phyloP scores from a whole-genome alignment of 78 protist species.

The Reticulomyxa filosa region DNA sequence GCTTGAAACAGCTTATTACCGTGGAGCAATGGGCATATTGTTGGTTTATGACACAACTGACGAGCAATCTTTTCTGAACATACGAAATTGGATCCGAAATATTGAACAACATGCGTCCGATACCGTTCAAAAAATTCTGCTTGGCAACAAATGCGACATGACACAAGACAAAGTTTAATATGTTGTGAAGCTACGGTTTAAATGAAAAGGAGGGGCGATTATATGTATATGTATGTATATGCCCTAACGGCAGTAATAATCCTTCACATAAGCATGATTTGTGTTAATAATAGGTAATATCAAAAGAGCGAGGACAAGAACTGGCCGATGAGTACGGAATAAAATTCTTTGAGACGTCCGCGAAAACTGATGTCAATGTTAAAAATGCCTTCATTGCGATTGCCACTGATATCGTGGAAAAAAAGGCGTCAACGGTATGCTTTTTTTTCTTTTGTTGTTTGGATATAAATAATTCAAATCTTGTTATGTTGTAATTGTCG shows the following conservation, averaged over 20 bases:
- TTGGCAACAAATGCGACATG: constrained; percentile 17
- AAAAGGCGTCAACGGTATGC: no score
- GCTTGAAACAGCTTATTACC: constrained; percentile 89
- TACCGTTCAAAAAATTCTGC: constrained; percentile 13
- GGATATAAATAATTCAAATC: no score
- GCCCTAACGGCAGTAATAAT: no score
- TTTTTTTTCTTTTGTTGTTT: no score
- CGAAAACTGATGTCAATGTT: constrained; percentile 36
- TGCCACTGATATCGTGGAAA: no score
- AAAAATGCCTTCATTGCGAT: no score
- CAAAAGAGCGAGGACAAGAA: neutral
- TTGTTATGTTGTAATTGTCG: no score
- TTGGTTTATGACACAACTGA: constrained; percentile 84
- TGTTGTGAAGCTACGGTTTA: no score
- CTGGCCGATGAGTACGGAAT: constrained; percentile 44
- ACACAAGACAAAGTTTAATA: neutral
- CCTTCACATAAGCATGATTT: no score
- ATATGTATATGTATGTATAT: no score
- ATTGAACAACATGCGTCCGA: constrained; percentile 23
- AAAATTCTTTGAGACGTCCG: constrained; percentile 29
- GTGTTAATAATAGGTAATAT: neutral
- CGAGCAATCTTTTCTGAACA: constrained; percentile 37
- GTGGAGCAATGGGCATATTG: constrained; percentile 94
- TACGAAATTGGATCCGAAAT: constrained; percentile 15
- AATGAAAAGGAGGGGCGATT: no score